These are phyloP conservation scores for Sutorius eximius DNA, from an alignment of 1,284 basidiomycete genomes.

Conservation along the genomic window DNA sequence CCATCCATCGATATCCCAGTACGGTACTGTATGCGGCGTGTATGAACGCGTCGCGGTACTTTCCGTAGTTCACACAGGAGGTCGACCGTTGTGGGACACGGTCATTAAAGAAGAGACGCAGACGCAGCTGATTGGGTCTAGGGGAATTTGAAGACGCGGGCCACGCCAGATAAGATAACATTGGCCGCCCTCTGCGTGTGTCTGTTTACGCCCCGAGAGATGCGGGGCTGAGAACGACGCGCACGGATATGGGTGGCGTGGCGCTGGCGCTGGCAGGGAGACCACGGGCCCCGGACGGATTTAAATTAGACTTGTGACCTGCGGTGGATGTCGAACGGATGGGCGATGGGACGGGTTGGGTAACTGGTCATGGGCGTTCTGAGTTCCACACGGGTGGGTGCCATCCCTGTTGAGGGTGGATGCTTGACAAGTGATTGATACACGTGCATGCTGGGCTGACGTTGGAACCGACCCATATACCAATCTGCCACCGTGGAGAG, in stretches of 20 bases:
- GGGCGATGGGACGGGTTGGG: background rate
- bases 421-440: background rate
- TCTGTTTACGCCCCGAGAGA: conserved; percentile 10
- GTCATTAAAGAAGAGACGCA: conserved; percentile 17
- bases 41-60: conserved; percentile 2
- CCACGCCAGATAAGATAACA: conserved; percentile 25
- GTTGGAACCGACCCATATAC: conserved; percentile 1
- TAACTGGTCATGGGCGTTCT: no score
- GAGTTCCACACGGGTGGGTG: background rate
- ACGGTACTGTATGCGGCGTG: background rate
- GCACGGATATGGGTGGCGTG: conserved; percentile 1
- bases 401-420: background rate
- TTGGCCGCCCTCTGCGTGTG: background rate
- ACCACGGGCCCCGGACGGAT: background rate
- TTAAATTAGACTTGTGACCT: background rate
- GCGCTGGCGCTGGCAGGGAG: background rate
- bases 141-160: conserved; percentile 3
- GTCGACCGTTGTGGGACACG: conserved; percentile 10
- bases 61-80: conserved; percentile 1
- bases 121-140: conserved; percentile 3
- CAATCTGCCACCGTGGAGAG: background rate
- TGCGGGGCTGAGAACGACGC: conserved; percentile 15
- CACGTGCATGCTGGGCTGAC: background rate
- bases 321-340: background rate
- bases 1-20: background rate